Base-by-base conservation (phyloP, 441 rosid genomes). In the Theobroma grandiflorum region DNA sequence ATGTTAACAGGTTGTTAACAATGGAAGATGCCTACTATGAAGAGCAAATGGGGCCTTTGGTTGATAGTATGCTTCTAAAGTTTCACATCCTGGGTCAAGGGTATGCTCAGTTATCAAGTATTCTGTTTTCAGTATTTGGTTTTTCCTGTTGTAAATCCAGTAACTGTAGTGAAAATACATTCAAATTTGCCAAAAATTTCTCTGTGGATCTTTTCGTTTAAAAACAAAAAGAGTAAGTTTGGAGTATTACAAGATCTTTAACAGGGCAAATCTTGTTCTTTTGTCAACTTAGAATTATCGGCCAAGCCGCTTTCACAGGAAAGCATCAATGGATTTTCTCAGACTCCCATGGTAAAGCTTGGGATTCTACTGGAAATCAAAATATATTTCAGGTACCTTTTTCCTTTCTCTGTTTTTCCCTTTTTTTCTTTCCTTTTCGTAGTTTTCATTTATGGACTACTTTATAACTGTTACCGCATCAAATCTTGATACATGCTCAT, bases 61-160 rank as follows among this genome's bases (percentile, higher is more conserved):
- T 91, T 77, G 86, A 85, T 76, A 87, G 81, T 67, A 85, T 92
- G 93, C 88, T 88, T 88, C 85, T 75, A 12, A 89, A 90, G 80
- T 87, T 85, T 82, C 98, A 88, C 78, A 83, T 89, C 79, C 82
- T 92, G 15, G 97, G 98, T 79, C 95, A 93, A 89, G 97, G 98
- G 98, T 96, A 91, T 77, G 94, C 87, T 74, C 37, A 55, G 49
- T 69, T 15, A 8, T 11, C 14, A 33, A 16, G 3, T 57, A 38
- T 49, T 69, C 26, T 77, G 40, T 58, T 57, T 14, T 59, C n/a
- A 47, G 72, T 50, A 15, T 43, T 37, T 22, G 20, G 22, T 26
- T 55, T 74, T 16, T 22, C 50, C 22, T 40, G 14, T 72, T 50
- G 11, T 62, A 18, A 22, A 4, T 59, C 18, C 42, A 5, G 55